phyloP scores from a whole-genome alignment of 768 basidiomycete species.

The Austroboletus festivus region DNA sequence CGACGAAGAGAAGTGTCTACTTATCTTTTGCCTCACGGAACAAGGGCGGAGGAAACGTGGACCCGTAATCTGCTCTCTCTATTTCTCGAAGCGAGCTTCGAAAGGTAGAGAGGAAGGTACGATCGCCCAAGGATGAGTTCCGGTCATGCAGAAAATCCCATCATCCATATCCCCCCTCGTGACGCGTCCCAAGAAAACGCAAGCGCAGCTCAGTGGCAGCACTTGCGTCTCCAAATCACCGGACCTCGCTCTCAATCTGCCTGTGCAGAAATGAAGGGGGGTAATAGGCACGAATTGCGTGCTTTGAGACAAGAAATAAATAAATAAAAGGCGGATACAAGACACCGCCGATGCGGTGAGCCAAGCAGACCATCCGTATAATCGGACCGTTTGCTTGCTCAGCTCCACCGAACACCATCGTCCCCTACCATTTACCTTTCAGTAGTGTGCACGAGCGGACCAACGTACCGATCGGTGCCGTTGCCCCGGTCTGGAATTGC shows the following conservation, averaged over 20 bases:
- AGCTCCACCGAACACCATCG: too few relatives aligned
- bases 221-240: not conserved
- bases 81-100: too few relatives aligned
- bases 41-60: slow-evolving; percentile 9
- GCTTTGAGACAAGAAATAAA: not conserved
- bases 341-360: not conserved
- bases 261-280: not conserved
- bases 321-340: not conserved
- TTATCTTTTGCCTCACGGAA: slow-evolving; percentile 10
- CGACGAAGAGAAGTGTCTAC: too few relatives aligned
- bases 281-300: not conserved
- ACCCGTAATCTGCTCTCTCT: not conserved
- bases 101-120: too few relatives aligned
- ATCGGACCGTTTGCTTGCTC: too few relatives aligned
- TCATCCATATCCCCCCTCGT: not conserved
- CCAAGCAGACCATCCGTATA: not conserved
- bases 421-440: not conserved
- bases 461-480: not conserved
- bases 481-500: slow-evolving; percentile 2
- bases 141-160: too few relatives aligned
- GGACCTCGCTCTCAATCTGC: not conserved
- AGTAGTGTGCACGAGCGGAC: not conserved
- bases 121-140: too few relatives aligned
- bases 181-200: not conserved
- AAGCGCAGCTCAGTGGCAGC: not conserved